phyloP scores from a whole-genome alignment of 257 asterid species.

The Eustoma russellianum region DNA sequence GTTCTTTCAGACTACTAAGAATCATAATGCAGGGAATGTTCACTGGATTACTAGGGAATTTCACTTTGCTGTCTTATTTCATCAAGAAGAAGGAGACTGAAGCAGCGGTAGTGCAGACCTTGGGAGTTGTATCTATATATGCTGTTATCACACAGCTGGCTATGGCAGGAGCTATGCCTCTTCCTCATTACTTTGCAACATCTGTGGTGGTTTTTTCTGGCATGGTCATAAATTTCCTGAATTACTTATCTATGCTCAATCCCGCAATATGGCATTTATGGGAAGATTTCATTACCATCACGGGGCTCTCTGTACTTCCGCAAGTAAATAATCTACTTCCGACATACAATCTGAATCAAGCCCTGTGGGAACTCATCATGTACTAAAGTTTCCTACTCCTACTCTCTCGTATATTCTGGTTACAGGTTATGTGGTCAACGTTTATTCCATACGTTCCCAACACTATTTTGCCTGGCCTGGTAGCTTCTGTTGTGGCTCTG shows the following conservation, averaged over 20 bases:
- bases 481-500: conserved; percentile 44
- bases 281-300: conserved; percentile 89
- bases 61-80: conserved; percentile 76
- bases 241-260: conserved; percentile 57
- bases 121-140: conserved; percentile 75
- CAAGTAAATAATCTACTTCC: conserved; percentile 44
- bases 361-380: not conserved
- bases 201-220: conserved; percentile 75
- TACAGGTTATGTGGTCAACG: conserved; percentile 98
- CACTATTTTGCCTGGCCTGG: conserved; percentile 66
- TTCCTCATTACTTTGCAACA: conserved; percentile 69
- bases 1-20: not conserved
- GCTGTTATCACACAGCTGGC: conserved; percentile 81
- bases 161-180: conserved; percentile 94
- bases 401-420: conserved; percentile 6
- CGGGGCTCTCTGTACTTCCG: conserved; percentile 78
- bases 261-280: conserved; percentile 67
- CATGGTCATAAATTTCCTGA: conserved; percentile 55
- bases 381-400: not conserved
- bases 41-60: conserved; percentile 95
- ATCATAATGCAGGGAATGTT: conserved; percentile 66
- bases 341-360: not conserved
- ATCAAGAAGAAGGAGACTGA: conserved; percentile 84
- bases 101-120: conserved; percentile 73
- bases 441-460: conserved; percentile 82